A percentile compares a stretch with the other conserved stretches of the same genome.
Evolutionary conservation across 108 stramenopile species (phyloP).

Genomic region (Craspedostauros australis): DNA sequence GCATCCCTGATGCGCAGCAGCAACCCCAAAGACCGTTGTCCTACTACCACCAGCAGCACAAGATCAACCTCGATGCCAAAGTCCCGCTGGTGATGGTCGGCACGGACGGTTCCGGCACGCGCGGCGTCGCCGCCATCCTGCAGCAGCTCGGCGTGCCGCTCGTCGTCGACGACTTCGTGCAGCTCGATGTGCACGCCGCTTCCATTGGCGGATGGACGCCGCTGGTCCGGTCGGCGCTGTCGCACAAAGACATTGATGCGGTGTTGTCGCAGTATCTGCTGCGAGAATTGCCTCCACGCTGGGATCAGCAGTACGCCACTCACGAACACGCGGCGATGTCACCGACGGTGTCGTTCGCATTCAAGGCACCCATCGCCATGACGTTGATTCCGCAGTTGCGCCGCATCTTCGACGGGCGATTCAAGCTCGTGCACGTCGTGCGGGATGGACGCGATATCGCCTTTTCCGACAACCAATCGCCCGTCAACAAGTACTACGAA

Average conservation of each 20-base stretch:
- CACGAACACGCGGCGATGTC: background rate
- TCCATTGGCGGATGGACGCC: conserved; percentile 39
- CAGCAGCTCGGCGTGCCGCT: conserved; percentile 32
- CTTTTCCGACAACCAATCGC: conserved; percentile 46
- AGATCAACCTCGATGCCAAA: too few relatives aligned
- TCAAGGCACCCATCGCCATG: conserved; percentile 56
- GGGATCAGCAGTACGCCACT: background rate
- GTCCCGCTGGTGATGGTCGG: conserved; percentile 30
- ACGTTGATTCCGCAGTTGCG: conserved; percentile 31
- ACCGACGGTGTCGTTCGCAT: too few relatives aligned
- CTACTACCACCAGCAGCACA: too few relatives aligned
- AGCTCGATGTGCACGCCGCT: conserved; percentile 38
- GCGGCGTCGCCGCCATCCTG: conserved; percentile 33
- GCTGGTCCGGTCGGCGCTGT: conserved; percentile 23
- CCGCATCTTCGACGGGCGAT: background rate
- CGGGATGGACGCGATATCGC: conserved; percentile 52
- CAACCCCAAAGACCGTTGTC: too few relatives aligned
- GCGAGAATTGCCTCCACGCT: background rate
- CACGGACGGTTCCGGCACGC: conserved; percentile 45
- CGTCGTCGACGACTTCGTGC: conserved; percentile 30
- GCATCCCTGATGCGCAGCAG: too few relatives aligned
- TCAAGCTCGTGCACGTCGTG: conserved; percentile 37
- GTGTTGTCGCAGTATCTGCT: background rate
- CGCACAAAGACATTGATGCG: background rate
- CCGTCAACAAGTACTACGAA: conserved; percentile 40